Conservation (phyloP, 495 filamentous ascomycete species). For the Hypoxylon cercidicola region DNA sequence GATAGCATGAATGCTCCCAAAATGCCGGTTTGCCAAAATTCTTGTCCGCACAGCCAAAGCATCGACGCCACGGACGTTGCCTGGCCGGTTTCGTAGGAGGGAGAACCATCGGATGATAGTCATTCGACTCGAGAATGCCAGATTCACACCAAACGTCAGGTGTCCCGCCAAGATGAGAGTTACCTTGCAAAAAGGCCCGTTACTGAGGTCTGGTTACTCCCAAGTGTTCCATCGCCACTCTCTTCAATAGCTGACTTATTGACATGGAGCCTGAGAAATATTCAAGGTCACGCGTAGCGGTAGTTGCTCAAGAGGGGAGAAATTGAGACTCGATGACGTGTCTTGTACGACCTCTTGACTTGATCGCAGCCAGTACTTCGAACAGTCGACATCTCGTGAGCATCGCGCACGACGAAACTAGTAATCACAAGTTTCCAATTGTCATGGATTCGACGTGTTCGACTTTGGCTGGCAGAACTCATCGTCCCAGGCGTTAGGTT, state of each 20-base stretch:
- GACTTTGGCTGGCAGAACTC: neutral
- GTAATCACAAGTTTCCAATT: constrained; percentile 3
- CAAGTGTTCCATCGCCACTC: neutral
- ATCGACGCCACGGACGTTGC: too few relatives aligned
- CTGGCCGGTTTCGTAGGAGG: too few relatives aligned
- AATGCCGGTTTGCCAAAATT: too few relatives aligned
- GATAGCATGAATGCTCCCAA: neutral
- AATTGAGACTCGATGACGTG: neutral
- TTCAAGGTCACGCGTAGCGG: constrained; percentile 4
- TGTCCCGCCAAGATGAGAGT: neutral
- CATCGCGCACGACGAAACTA: neutral
- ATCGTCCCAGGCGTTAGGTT: neutral
- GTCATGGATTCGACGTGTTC: constrained; percentile 10
- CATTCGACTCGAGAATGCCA: neutral
- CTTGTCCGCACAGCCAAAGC: too few relatives aligned
- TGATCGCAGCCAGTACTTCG: neutral
- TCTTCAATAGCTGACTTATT: constrained; percentile 6
- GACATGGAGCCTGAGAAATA: neutral
- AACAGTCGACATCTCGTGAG: neutral
- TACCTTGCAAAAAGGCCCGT: neutral
- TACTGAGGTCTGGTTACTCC: neutral
- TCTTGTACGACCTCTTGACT: constrained; percentile 1
- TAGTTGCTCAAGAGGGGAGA: neutral
- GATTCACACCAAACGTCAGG: neutral
- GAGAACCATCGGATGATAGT: too few relatives aligned